Percentiles rank a stretch among this genome's conserved stretches.
These are phyloP conservation scores for Tephrocybe sp. DNA, from an alignment of 768 basidiomycete genomes.

Conservation along the genomic window DNA sequence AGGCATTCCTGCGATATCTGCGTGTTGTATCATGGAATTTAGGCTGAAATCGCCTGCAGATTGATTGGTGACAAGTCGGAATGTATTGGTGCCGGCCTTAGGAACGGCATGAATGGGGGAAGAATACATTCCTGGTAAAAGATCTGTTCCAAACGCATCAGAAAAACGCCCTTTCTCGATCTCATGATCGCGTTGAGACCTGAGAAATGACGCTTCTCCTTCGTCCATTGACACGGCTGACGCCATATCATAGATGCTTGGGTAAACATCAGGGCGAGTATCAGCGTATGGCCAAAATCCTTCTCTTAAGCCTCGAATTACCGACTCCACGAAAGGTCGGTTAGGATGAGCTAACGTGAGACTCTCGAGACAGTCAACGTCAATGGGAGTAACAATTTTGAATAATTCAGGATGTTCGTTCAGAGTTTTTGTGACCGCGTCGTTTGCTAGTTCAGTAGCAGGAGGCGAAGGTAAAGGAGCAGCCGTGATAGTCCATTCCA, in stretches of 20 bases:
- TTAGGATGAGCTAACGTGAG: not conserved
- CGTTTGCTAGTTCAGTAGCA: not conserved
- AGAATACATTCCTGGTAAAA: too few species aligned
- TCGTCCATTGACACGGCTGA: too few species aligned
- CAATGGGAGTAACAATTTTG: not conserved
- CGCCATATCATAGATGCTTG: not conserved
- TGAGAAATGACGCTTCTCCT: not conserved
- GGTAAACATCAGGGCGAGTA: not conserved
- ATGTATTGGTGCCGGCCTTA: slow-evolving; percentile 29
- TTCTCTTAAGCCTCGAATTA: not conserved
- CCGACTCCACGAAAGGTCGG: not conserved
- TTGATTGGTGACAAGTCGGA: too few species aligned
- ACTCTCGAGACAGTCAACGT: not conserved
- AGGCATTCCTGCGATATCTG: too few species aligned
- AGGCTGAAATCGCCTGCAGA: too few species aligned
- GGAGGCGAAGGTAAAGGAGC: not conserved
- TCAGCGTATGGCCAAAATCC: slow-evolving; percentile 1
- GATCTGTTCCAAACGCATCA: slow-evolving; percentile 31
- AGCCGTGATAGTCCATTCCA: slow-evolving; percentile 12
- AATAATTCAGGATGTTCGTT: not conserved
- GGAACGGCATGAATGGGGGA: slow-evolving; percentile 38
- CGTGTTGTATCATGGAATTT: too few species aligned
- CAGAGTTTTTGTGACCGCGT: not conserved
- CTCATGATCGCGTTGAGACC: slow-evolving; percentile 24
- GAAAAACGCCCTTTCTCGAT: slow-evolving; percentile 24